Conservation (phyloP, 805 yeast genomes). For the Yarrowia sp. region DNA sequence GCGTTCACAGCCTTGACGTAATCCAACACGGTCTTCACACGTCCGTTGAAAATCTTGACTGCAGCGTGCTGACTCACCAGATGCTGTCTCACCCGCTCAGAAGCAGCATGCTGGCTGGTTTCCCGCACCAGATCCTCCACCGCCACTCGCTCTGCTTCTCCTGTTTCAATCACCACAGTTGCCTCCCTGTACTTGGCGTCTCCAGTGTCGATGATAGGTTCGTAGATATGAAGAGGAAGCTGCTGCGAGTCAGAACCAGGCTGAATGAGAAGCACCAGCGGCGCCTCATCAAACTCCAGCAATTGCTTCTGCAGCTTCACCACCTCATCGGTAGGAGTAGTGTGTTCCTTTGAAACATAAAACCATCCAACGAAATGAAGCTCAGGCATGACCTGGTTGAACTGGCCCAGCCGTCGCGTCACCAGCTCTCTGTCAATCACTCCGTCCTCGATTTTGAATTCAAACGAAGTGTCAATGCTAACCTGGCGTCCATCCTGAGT, state of each 20-base stretch:
- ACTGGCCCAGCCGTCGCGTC: not conserved
- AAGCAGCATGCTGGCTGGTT: conserved; percentile 20
- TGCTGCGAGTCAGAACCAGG: conserved; percentile 28
- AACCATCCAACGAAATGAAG: conserved; percentile 41
- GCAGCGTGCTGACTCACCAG: conserved; percentile 27
- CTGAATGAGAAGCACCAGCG: conserved; percentile 32
- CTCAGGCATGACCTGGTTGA: conserved; percentile 35
- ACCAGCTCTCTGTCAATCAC: conserved; percentile 33
- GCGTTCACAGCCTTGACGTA: conserved; percentile 33
- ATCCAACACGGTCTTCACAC: conserved; percentile 40
- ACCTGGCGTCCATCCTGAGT: conserved; percentile 35
- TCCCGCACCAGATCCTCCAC: conserved; percentile 35
- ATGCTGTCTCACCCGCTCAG: conserved; percentile 27
- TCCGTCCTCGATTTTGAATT: conserved; percentile 32
- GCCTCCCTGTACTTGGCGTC: conserved; percentile 32
- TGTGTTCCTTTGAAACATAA: conserved; percentile 28
- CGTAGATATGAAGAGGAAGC: conserved; percentile 35
- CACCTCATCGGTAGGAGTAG: conserved; percentile 25
- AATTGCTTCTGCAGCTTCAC: conserved; percentile 30
- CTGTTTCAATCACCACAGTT: conserved; percentile 33
- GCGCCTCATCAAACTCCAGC: conserved; percentile 29
- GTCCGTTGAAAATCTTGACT: conserved; percentile 46
- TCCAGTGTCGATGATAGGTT: conserved; percentile 28
- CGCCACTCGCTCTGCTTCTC: conserved; percentile 38
- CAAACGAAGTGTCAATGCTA: conserved; percentile 39